Evolutionary conservation across 129 eudicot species (phyloP).

Genomic region (Flaveria bidentis): DNA sequence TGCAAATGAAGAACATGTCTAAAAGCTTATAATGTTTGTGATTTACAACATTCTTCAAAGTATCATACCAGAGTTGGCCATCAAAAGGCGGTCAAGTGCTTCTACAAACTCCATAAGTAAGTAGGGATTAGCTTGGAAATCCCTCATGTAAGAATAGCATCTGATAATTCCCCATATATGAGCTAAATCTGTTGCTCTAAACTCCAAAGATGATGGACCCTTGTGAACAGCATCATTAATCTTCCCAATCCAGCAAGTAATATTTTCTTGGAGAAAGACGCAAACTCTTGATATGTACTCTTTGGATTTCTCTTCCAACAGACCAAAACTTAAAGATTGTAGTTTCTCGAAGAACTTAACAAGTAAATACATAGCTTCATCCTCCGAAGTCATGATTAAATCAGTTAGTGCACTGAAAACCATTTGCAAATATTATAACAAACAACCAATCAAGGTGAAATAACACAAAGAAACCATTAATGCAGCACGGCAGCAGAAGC

Average conservation of each 20-base stretch:
- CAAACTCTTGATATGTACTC: conserved; percentile 38
- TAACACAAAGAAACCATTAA: background rate
- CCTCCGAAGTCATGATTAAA: conserved; percentile 48
- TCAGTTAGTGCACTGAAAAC: conserved; percentile 64
- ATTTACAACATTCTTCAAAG: conserved; percentile 9
- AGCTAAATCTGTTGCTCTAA: conserved; percentile 50
- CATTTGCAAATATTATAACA: conserved; percentile 22
- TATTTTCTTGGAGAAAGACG: conserved; percentile 34
- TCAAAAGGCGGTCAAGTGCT: conserved; percentile 65
- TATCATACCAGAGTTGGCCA: conserved; percentile 53
- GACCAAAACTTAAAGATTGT: conserved; percentile 32
- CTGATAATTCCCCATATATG: conserved; percentile 69
- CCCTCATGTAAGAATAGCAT: conserved; percentile 63
- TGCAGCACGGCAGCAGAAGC: conserved; percentile 14
- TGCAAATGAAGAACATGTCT: conserved; percentile 14
- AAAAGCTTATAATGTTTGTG: background rate
- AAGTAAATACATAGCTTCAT: conserved; percentile 57
- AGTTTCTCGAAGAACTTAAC: conserved; percentile 61
- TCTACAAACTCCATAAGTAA: conserved; percentile 70
- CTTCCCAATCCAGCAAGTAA: conserved; percentile 50
- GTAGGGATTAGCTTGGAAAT: conserved; percentile 43
- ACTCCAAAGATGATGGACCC: conserved; percentile 29
- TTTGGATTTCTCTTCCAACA: conserved; percentile 42
- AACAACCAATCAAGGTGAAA: conserved; percentile 3
- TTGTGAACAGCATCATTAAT: conserved; percentile 41